Base-by-base conservation (phyloP, 2,329 filamentous ascomycete species). In the Neonectria faginata region DNA sequence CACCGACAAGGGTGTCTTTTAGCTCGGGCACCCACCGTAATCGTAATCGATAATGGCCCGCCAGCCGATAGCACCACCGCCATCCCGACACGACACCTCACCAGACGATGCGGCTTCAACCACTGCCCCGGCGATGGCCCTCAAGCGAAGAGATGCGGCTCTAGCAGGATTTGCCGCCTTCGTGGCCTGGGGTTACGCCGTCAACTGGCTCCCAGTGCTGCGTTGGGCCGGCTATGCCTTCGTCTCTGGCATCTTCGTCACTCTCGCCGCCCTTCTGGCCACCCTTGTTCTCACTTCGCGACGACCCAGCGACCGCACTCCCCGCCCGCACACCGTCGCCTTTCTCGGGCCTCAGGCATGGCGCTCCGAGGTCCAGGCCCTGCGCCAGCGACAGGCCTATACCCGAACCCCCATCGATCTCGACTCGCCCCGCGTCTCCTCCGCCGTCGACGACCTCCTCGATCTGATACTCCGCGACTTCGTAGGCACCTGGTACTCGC, bases 151-250 rank as follows among this genome's bases (percentile, higher is more conserved):
- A 85, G 86, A 94, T 86, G 85, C 90, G 79, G 85, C 88, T 78
- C 79, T 92, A 79, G 89, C 89, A 78, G 86, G 85, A 78, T 79
- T 91, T 77, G 89, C 86, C 79, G 86, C 85, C 78, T 93, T 97
- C 80, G 84, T 97, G 78, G 91, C 93, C 77, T 98, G 95, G 95
- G 92, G 92, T 67, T 91, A 94, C 78, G 86, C 91, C 65, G 90
- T 93, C 71, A 90, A 92, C 82, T 97, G 92, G 90, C 84, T 94
- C 73, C 94, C 95, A 31, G 82, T 89, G 64, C 83, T 98, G 70
- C 93, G 93, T 78, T 97, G 92, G 86, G 85, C 92, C 45, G 92
- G 92, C 73, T 92, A 97, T 79, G 93, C 94, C 72, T 93, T 98
- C 78, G 82, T 91, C 70, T 80, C 87, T 69, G 95, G 96, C 69